Evolutionary conservation across 306 rosid species (phyloP).

Genomic region (Inga oerstediana): DNA sequence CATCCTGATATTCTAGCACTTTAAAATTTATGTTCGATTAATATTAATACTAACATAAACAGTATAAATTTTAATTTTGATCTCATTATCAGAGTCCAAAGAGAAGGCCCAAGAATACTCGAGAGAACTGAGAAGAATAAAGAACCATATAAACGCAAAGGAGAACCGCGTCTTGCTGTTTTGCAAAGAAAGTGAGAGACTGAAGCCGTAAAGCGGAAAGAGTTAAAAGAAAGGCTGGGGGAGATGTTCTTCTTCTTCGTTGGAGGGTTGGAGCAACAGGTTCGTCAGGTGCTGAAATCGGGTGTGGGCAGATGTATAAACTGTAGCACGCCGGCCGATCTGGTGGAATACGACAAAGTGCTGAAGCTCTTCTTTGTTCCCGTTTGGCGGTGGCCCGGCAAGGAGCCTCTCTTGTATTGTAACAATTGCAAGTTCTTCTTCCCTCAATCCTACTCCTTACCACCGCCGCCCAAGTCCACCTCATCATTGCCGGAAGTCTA

Average conservation of each 20-base stretch:
- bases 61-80: no score
- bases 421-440: conserved; percentile 64
- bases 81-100: neutral
- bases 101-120: conserved; percentile 8
- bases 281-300: conserved; percentile 67
- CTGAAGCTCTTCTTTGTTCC: conserved; percentile 85
- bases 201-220: neutral
- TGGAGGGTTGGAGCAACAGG: conserved; percentile 79
- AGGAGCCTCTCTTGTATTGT: conserved; percentile 63
- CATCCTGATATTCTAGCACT: no score
- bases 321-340: conserved; percentile 64
- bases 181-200: no score
- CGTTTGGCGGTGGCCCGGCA: conserved; percentile 87
- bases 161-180: neutral
- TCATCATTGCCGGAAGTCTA: neutral
- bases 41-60: no score
- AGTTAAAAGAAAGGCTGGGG: neutral
- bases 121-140: neutral
- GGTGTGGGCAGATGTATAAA: conserved; percentile 67
- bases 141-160: neutral
- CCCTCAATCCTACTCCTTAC: conserved; percentile 56
- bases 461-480: conserved; percentile 35
- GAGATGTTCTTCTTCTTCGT: conserved; percentile 81
- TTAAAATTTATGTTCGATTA: no score
- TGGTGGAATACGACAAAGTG: conserved; percentile 81